Conservation (phyloP, 208 protist species). For the Crithidia bombi region DNA sequence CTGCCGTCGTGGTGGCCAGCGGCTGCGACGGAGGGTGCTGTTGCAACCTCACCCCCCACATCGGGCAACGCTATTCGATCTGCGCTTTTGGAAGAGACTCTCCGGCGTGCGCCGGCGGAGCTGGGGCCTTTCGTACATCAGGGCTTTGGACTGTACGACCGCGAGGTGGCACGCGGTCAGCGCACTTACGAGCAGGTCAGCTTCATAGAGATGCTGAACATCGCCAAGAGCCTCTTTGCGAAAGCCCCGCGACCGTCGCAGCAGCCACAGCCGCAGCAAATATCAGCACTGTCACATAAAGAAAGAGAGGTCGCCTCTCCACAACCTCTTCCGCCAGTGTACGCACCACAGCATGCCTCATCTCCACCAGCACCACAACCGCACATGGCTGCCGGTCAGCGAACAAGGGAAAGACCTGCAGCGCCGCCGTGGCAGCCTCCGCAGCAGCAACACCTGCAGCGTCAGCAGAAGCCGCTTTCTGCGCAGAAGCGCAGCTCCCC, state of each 20-base stretch:
- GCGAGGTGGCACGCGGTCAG: constrained; percentile 54
- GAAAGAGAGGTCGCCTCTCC: neutral
- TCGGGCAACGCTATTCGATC: constrained; percentile 18
- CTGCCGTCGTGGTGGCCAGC: constrained; percentile 30
- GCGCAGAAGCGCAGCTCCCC: constrained; percentile 15
- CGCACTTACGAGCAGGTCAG: constrained; percentile 62
- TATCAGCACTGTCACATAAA: neutral
- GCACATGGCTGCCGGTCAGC: neutral
- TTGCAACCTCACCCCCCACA: neutral
- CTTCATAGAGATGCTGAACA: constrained; percentile 71
- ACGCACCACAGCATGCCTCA: neutral
- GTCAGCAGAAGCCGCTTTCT: too few relatives aligned
- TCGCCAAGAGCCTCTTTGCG: constrained; percentile 54
- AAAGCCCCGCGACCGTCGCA: constrained; percentile 19
- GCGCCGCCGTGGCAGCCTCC: neutral
- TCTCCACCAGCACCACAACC: neutral
- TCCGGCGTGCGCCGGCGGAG: constrained; percentile 50
- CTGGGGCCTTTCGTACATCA: constrained; percentile 63
- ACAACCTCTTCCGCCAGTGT: neutral
- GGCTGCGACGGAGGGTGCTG: neutral
- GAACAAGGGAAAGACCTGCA: neutral
- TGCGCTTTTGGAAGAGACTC: constrained; percentile 49
- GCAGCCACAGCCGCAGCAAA: neutral
- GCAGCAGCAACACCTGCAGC: too few relatives aligned
- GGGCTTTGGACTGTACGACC: constrained; percentile 70